A percentile compares a stretch with the other conserved stretches of the same genome.
phyloP scores from a whole-genome alignment of 163 green algal species.

The Chlamydomonas reinhardtii region DNA sequence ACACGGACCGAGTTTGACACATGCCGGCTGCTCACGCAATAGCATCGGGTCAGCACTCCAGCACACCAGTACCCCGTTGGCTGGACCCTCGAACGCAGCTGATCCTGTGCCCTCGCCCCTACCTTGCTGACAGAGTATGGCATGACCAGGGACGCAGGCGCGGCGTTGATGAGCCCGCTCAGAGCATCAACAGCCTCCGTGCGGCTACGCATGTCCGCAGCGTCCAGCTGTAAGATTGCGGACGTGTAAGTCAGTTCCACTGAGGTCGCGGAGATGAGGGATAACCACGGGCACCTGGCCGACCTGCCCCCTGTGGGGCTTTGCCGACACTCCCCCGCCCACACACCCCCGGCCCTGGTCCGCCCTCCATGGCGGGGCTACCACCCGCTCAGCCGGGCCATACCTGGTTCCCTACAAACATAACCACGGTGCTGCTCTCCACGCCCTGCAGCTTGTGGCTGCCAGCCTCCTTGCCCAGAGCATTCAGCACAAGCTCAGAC shows the following conservation, averaged over 20 bases:
- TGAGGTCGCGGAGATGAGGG: no score
- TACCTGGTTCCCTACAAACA: slow-evolving; percentile 46
- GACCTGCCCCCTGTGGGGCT: no score
- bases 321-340: no score
- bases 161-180: not conserved
- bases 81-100: no score
- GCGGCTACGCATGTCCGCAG: slow-evolving; percentile 37
- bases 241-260: not conserved
- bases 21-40: no score
- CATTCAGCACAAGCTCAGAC: slow-evolving; percentile 11
- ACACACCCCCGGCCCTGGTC: no score
- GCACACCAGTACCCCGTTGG: no score
- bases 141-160: slow-evolving; percentile 35
- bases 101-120: not conserved
- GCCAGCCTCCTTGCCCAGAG: slow-evolving; percentile 1
- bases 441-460: not conserved
- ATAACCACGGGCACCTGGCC: no score
- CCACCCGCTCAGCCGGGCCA: not conserved
- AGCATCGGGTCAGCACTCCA: no score
- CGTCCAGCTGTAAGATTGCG: slow-evolving; percentile 28
- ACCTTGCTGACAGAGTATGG: slow-evolving; percentile 48
- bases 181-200: slow-evolving; percentile 4
- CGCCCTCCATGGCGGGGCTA: no score
- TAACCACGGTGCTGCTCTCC: slow-evolving; percentile 14
- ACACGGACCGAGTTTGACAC: no score